Conservation (phyloP, 176 grass and related monocot genomes). For the Juncus effusus region DNA sequence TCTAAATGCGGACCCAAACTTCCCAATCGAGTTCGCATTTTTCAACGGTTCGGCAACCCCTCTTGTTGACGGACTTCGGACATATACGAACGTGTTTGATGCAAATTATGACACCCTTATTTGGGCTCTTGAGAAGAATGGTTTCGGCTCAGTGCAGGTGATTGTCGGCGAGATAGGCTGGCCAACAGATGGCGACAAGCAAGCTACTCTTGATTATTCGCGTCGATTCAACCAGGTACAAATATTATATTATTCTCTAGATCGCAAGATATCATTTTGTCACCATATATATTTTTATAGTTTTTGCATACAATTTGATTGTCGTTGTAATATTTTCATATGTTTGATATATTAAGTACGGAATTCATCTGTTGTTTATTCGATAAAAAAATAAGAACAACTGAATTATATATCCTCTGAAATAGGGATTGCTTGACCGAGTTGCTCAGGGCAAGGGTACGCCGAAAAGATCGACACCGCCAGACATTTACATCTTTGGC, state of each 20-base stretch:
- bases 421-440: slow-evolving; percentile 63
- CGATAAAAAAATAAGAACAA: neutral
- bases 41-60: slow-evolving; percentile 45
- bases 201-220: slow-evolving; percentile 47
- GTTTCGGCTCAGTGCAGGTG: slow-evolving; percentile 58
- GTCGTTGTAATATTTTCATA: neutral
- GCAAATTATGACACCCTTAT: slow-evolving; percentile 98
- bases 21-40: slow-evolving; percentile 84
- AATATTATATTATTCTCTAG: too few species aligned
- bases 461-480: slow-evolving; percentile 50
- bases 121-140: slow-evolving; percentile 74
- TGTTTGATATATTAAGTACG: neutral
- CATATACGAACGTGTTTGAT: slow-evolving; percentile 95
- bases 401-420: neutral
- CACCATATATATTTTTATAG: neutral
- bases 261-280: too few species aligned
- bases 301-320: neutral
- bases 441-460: slow-evolving; percentile 58
- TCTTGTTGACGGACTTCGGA: slow-evolving; percentile 46
- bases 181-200: slow-evolving; percentile 81
- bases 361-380: neutral
- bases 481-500: slow-evolving; percentile 87
- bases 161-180: slow-evolving; percentile 93
- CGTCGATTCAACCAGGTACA: slow-evolving; percentile 64
- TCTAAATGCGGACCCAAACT: slow-evolving; percentile 64